Conservation (phyloP, 352 stramenopile species). For the Pythium apleroticum region DNA sequence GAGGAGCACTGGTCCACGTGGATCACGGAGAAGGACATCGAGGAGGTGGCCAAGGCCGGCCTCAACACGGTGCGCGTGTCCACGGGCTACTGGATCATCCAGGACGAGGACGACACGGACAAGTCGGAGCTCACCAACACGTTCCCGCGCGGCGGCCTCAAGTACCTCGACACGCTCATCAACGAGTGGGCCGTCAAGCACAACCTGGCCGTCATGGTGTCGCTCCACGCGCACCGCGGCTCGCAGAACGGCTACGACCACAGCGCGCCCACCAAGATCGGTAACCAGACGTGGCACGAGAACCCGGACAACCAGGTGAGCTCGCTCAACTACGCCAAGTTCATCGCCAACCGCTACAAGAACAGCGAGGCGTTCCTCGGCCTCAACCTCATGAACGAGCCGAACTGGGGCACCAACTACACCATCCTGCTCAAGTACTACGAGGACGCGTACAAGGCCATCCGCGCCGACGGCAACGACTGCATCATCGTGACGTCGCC, state of each 20-base stretch:
- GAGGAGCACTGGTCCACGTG: constrained; percentile 25
- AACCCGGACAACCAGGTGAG: constrained; percentile 26
- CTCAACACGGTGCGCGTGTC: constrained; percentile 36
- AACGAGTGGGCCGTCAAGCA: constrained; percentile 49
- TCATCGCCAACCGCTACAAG: constrained; percentile 45
- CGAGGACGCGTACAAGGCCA: constrained; percentile 33
- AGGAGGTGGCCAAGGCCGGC: constrained; percentile 28
- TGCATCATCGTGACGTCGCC: constrained; percentile 25
- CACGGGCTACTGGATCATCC: constrained; percentile 56
- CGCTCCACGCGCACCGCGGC: constrained; percentile 46
- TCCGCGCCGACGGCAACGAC: constrained; percentile 34
- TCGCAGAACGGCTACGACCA: constrained; percentile 65
- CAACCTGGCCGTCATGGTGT: constrained; percentile 42
- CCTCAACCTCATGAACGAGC: constrained; percentile 59
- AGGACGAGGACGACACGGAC: constrained; percentile 21
- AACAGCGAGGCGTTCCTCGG: constrained; percentile 47
- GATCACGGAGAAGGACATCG: constrained; percentile 32
- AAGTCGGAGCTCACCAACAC: neutral
- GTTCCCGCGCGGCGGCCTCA: constrained; percentile 30
- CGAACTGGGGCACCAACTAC: constrained; percentile 22
- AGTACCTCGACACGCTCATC: constrained; percentile 61
- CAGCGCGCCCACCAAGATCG: constrained; percentile 28
- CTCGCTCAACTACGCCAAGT: constrained; percentile 39
- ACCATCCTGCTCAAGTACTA: constrained; percentile 42
- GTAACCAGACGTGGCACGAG: constrained; percentile 28